These are phyloP conservation scores for Hypocrella siamensis DNA, from an alignment of 2,329 filamentous ascomycete species.

Conservation along the genomic window DNA sequence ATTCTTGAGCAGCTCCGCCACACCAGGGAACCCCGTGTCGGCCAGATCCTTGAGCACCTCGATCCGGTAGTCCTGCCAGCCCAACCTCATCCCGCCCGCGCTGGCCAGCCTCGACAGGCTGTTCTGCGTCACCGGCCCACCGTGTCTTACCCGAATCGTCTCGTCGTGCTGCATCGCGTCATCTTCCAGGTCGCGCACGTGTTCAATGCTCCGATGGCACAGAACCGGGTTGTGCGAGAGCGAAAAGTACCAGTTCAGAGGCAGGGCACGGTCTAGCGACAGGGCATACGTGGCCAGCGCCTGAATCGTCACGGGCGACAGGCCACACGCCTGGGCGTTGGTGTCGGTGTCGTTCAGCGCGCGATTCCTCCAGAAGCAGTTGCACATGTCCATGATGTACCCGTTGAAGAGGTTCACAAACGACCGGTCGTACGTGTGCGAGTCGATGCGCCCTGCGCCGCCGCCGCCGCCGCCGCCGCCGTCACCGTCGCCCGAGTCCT, in stretches of 20 bases:
- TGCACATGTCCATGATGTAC: constrained; percentile 76
- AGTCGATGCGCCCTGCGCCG: constrained; percentile 13
- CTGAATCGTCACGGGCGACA: constrained; percentile 27
- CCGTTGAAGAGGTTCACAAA: constrained; percentile 63
- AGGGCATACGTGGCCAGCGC: constrained; percentile 31
- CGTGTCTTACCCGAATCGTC: constrained; percentile 34
- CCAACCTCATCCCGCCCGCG: constrained; percentile 48
- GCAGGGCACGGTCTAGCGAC: constrained; percentile 28
- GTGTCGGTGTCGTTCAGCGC: constrained; percentile 51
- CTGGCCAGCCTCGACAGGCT: constrained; percentile 47
- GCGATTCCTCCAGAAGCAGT: constrained; percentile 62
- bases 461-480: constrained; percentile 8
- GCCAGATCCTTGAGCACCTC: constrained; percentile 57
- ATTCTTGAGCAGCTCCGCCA: constrained; percentile 59
- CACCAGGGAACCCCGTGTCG: constrained; percentile 44
- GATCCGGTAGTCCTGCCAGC: constrained; percentile 61
- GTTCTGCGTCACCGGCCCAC: constrained; percentile 54
- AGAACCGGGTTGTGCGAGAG: constrained; percentile 43
- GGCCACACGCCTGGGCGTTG: constrained; percentile 41
- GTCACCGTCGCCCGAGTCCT: neutral
- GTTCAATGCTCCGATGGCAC: constrained; percentile 37
- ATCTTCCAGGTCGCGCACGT: constrained; percentile 42
- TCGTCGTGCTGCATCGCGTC: constrained; percentile 25
- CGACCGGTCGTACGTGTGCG: constrained; percentile 34
- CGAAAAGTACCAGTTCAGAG: constrained; percentile 35